Evolutionary conservation across 495 filamentous ascomycete species (phyloP).

Genomic region (Saxophila tyrrhenica): DNA sequence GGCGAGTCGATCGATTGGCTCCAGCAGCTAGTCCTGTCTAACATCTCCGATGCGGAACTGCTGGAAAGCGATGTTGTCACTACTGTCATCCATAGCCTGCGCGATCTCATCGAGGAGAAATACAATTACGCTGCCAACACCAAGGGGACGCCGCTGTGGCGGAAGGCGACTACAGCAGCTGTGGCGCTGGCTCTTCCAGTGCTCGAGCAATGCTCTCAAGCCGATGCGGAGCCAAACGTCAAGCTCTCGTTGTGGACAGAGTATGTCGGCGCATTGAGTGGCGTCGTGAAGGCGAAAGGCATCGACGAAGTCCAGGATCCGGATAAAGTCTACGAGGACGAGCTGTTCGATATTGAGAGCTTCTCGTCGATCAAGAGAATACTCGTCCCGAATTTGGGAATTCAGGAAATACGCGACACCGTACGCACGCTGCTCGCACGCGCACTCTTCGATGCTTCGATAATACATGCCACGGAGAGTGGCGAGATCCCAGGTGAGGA

Average conservation of each 20-base stretch:
- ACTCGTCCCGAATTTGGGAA: slow-evolving; percentile 64
- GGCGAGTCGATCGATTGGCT: slow-evolving; percentile 64
- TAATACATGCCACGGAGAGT: slow-evolving; percentile 61
- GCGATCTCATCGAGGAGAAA: slow-evolving; percentile 50
- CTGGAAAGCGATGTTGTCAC: slow-evolving; percentile 26
- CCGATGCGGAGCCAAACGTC: slow-evolving; percentile 33
- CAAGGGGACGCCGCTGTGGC: slow-evolving; percentile 62
- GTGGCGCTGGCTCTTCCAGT: slow-evolving; percentile 46
- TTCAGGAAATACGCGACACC: slow-evolving; percentile 48
- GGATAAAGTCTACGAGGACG: slow-evolving; percentile 44
- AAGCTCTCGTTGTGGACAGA: slow-evolving; percentile 44
- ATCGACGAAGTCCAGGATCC: slow-evolving; percentile 13
- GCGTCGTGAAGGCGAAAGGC: slow-evolving; percentile 42
- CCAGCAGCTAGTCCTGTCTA: slow-evolving; percentile 42
- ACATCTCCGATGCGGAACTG: slow-evolving; percentile 16
- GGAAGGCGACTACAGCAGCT: slow-evolving; percentile 57
- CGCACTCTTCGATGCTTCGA: slow-evolving; percentile 69
- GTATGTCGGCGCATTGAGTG: slow-evolving; percentile 47
- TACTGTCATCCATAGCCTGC: slow-evolving; percentile 55
- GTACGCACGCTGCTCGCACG: slow-evolving; percentile 60
- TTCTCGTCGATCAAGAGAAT: slow-evolving; percentile 57
- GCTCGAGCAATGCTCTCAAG: slow-evolving; percentile 49
- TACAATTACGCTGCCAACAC: slow-evolving; percentile 40
- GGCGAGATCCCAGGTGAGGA: slow-evolving; percentile 38
- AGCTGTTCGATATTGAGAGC: slow-evolving; percentile 68